Conservation (phyloP, 2,329 filamentous ascomycete genomes). For the Delphinella strobiligena region DNA sequence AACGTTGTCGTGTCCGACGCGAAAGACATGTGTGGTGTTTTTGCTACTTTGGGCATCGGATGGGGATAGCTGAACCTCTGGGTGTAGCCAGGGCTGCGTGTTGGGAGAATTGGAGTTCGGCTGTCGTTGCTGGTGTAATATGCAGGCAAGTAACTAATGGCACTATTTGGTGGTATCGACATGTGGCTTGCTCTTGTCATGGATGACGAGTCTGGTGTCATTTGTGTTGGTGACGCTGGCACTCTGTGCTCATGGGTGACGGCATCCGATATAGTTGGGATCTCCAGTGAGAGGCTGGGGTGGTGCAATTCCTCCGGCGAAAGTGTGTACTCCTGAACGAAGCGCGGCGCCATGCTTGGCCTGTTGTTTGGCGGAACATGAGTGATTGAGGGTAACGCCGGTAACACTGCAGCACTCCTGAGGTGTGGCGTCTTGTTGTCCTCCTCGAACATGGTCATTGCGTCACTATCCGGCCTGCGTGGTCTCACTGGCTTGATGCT, state of each 20-base stretch:
- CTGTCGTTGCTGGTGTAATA: constrained; percentile 21
- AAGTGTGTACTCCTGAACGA: constrained; percentile 9
- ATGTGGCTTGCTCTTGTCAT: constrained; percentile 5
- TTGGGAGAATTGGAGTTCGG: constrained; percentile 13
- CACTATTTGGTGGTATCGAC: constrained; percentile 10
- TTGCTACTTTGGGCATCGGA: background rate
- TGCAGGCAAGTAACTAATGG: constrained; percentile 15
- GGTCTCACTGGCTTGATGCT: background rate
- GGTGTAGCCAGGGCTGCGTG: constrained; percentile 4
- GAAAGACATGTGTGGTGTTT: constrained; percentile 1
- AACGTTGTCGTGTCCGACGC: constrained; percentile 32
- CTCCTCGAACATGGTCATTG: constrained; percentile 23
- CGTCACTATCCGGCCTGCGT: constrained; percentile 9
- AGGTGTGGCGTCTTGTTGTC: constrained; percentile 15
- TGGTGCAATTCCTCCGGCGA: constrained; percentile 11
- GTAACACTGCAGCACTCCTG: no score
- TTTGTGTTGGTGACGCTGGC: no score
- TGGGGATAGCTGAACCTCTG: constrained; percentile 5
- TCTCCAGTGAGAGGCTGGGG: constrained; percentile 14
- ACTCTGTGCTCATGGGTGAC: no score
- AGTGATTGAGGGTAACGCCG: no score
- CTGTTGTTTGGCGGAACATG: constrained; percentile 4
- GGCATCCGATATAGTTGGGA: no score
- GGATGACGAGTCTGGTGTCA: no score
- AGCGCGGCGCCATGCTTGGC: constrained; percentile 4